Evolutionary conservation across 129 eudicot species (phyloP), one percentile per base, ranked within the genome.

Genomic region (Chrysanthemum lavandulifolium): DNA sequence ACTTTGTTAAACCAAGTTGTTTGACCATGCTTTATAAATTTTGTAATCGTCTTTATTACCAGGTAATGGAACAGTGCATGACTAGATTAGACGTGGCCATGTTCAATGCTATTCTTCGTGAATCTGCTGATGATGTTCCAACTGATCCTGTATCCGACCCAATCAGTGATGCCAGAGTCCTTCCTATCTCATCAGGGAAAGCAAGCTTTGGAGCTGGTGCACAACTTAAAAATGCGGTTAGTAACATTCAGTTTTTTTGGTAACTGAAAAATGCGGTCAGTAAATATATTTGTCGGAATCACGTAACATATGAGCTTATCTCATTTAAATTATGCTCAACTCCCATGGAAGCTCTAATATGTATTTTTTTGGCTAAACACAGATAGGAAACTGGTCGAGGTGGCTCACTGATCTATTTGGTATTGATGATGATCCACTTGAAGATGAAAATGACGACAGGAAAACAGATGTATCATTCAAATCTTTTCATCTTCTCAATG

Each of bases 321-420:
- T 40, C 1, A 40, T 6, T 40, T 7, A 40, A 40, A 40, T 40
- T 40, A 57, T 71, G 43, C 49, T 14, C 14, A 29, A 27, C 13
- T 23, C 49, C 1, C 10, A 51, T 54, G 8, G 62, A 55, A 54
- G 15, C 2, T 49, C 57, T 61, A 56, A 66, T 56, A 45, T 67
- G 69, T 68, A 14, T 9, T 33, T 2, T 0, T n/a, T 59, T 54
- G 76, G 63, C 73, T 60, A 65, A 52, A 52, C 51, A 65, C 93
- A 93, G 99, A 90, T 88, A 74, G 99, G 99, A 67, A 90, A 88
- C 75, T 94, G 97, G 99, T 90, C 93, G 47, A 90, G 97, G 73
- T 94, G 97, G 99, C 86, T 94, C 12, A 86, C 91, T 48, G 99
- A 94, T 76, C 91, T 86, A 56, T 90, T 81, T 74, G 97, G 91